Base-by-base conservation (phyloP, 805 yeast genomes). In the Priceomyces melissophilus region DNA sequence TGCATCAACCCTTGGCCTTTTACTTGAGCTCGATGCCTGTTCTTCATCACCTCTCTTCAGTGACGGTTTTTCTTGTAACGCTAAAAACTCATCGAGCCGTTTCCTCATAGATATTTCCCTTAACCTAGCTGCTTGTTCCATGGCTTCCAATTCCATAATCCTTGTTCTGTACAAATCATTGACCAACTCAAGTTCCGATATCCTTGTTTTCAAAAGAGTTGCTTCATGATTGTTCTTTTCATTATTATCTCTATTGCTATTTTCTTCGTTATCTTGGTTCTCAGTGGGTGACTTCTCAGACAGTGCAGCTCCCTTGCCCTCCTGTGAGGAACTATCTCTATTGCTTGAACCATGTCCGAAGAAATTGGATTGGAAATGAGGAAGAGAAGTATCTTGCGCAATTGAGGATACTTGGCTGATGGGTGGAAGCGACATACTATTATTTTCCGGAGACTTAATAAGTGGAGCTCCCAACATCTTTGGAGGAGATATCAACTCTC, bases 101-200 rank as follows among this genome's bases (percentile, higher is more conserved):
- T 69, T 71, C 46, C 71, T 66, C 65, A 76, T 63, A 11, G 76
- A 60, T 30, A 53, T 55, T 48, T 76, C 81, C 40, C 81, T 61
- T 41, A 73, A 67, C 45, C 78, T 69, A 0, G 78, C 73, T 4
- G 80, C 81, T 43, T 64, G 71, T 53, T 78, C 82, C 75, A 73
- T 67, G 14, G 79, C 80, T 63, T 91, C 96, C 48, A 91, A 70
- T 57, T 91, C 96, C 59, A 76, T 70, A 33, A 91, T 87, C 50
- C 95, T 78, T 5, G 91, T 78, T 51, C 87, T 78, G 67, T 88
- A 87, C 43, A 91, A 67, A 57, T 90, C 97, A 53, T 89, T 90
- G 31, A 91, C 96, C 32, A 90, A 71, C 59, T 91, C 98, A 46
- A 91, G 73, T 59, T 91, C 98, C 10, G 85, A 79, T 15, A 90